phyloP scores from a whole-genome alignment of 2,329 filamentous ascomycete species.

The Atkinsonella hypoxylon region DNA sequence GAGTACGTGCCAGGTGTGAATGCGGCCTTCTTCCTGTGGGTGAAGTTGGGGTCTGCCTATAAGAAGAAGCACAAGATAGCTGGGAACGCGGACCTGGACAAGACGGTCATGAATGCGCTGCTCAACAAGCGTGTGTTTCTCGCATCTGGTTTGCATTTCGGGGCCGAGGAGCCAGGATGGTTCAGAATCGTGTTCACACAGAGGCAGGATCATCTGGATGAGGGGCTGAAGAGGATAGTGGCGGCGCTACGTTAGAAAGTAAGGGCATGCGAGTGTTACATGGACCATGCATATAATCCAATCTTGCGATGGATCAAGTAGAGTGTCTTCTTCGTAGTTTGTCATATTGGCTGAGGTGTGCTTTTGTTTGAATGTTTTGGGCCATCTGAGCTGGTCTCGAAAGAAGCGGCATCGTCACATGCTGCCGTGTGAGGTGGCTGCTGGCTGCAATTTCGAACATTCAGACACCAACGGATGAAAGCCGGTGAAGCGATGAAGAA shows the following conservation, averaged over 20 bases:
- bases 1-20: constrained; percentile 34
- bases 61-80: constrained; percentile 1
- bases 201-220: constrained; percentile 16
- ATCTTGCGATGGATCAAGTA: not conserved
- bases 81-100: constrained; percentile 13
- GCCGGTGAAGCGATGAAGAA: too few relatives aligned
- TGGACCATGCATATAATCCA: not conserved
- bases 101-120: constrained; percentile 16
- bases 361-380: not conserved
- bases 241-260: not conserved
- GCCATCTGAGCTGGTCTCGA: too few relatives aligned
- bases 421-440: too few relatives aligned
- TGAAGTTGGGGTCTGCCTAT: constrained; percentile 29
- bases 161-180: constrained; percentile 26
- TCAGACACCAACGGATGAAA: too few relatives aligned
- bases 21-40: constrained; percentile 44
- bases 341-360: not conserved
- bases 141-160: constrained; percentile 24
- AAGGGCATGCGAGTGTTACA: not conserved
- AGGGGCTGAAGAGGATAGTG: constrained; percentile 12
- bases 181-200: constrained; percentile 28
- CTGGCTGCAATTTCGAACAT: too few relatives aligned
- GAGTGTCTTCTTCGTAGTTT: not conserved
- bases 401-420: too few relatives aligned
- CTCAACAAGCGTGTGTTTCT: constrained; percentile 22